A percentile compares a stretch with the other conserved stretches of the same genome.
These are phyloP conservation scores for Glutinoglossum americanum DNA, from an alignment of 495 filamentous ascomycete genomes.

Conservation along the genomic window DNA sequence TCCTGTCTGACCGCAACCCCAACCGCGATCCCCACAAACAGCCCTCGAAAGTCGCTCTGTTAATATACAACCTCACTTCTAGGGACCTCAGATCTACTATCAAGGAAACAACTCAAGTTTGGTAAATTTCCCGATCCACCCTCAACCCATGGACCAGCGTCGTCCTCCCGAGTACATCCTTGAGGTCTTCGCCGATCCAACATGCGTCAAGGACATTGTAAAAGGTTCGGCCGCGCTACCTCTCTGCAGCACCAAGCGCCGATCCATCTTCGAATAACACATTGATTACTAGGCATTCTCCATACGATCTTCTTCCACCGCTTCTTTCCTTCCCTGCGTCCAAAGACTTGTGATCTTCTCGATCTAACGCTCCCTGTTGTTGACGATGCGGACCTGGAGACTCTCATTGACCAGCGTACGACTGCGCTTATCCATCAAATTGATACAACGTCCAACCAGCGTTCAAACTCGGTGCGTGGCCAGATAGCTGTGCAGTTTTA, in stretches of 20 bases:
- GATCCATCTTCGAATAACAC: not conserved
- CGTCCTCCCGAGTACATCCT: conserved; percentile 32
- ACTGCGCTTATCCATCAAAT: conserved; percentile 45
- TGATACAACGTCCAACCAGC: conserved; percentile 25
- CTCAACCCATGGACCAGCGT: conserved; percentile 28
- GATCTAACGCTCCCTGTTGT: conserved; percentile 80
- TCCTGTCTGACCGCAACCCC: not conserved
- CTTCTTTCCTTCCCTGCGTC: conserved; percentile 71
- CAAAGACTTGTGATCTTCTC: conserved; percentile 73
- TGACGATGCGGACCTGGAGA: conserved; percentile 75
- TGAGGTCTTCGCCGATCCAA: conserved; percentile 22
- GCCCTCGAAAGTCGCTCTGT: too few species aligned
- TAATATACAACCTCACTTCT: too few species aligned
- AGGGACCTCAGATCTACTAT: too few species aligned
- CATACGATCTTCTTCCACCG: conserved; percentile 99
- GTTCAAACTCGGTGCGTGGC: conserved; percentile 39
- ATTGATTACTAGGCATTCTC: conserved; percentile 43
- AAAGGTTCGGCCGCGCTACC: conserved; percentile 39
- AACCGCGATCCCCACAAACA: too few species aligned
- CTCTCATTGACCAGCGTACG: conserved; percentile 74
- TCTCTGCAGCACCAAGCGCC: not conserved
- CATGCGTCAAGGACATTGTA: conserved; percentile 62
- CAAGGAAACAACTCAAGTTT: too few species aligned
- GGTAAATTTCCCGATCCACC: too few species aligned
- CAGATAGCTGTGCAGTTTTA: conserved; percentile 82